A percentile compares a stretch with the other conserved stretches of the same genome.
phyloP scores from a whole-genome alignment of 2,329 filamentous ascomycete species.

The Blastomyces parvus region DNA sequence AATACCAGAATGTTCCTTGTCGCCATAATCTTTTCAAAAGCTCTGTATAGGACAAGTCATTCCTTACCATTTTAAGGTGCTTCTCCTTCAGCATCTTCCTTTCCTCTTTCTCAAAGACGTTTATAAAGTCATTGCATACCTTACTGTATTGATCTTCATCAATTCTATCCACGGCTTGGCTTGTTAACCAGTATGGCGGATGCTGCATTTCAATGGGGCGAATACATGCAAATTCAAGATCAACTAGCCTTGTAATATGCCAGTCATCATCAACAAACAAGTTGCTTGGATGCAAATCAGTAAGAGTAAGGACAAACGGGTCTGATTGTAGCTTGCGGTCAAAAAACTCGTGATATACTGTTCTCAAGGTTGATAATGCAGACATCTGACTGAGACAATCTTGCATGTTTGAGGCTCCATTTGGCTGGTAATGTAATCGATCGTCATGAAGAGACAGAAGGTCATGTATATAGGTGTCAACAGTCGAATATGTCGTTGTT shows the following conservation, averaged over 20 bases:
- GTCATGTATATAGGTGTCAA: conserved; percentile 21
- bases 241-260: conserved; percentile 27
- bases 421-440: conserved; percentile 20
- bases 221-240: conserved; percentile 28
- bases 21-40: conserved; percentile 15
- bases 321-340: conserved; percentile 23
- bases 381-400: conserved; percentile 13
- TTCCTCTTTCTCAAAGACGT: conserved; percentile 18
- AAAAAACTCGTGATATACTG: conserved; percentile 20
- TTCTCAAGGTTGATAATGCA: conserved; percentile 21
- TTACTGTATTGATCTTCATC: conserved; percentile 14
- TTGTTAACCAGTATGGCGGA: conserved; percentile 26
- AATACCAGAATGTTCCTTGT: conserved; percentile 16
- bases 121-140: conserved; percentile 16
- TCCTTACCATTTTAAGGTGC: not conserved
- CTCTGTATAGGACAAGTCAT: not conserved
- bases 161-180: conserved; percentile 13
- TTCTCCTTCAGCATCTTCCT: conserved; percentile 4
- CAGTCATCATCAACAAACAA: conserved; percentile 31
- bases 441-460: conserved; percentile 20
- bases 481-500: conserved; percentile 20
- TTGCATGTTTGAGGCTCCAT: conserved; percentile 13
- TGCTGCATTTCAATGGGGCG: conserved; percentile 23
- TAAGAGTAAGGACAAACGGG: conserved; percentile 27
- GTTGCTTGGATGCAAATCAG: conserved; percentile 23